Evolutionary conservation across 441 rosid species (phyloP).

Genomic region (Bocquillonia castaneifolia): DNA sequence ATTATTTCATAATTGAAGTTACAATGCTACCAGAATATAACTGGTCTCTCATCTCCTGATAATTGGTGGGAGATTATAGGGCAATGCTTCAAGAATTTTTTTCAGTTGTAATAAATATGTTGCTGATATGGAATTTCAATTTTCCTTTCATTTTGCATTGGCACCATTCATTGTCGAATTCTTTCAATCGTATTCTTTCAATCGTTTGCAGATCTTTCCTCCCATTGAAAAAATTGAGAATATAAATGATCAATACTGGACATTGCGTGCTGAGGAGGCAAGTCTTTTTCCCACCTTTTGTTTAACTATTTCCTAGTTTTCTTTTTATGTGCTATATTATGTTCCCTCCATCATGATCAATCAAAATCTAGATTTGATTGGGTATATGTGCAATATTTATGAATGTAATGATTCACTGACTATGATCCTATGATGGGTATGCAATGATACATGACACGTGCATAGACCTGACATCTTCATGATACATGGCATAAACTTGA

Average conservation of each 20-base stretch:
- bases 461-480: too few relatives aligned
- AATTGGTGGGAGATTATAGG: background rate
- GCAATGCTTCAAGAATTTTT: constrained; percentile 5
- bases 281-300: constrained; percentile 21
- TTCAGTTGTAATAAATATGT: background rate
- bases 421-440: too few relatives aligned
- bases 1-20: constrained; percentile 9
- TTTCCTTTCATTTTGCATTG: background rate
- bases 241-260: constrained; percentile 99
- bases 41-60: background rate
- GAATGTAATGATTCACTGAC: too few relatives aligned
- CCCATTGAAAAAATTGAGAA: constrained; percentile 80
- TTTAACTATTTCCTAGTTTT: background rate
- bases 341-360: background rate
- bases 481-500: too few relatives aligned
- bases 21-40: background rate
- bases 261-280: constrained; percentile 96
- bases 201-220: constrained; percentile 67
- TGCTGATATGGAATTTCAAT: background rate
- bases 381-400: background rate
- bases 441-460: too few relatives aligned
- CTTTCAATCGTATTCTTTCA: constrained; percentile 1
- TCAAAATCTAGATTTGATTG: background rate
- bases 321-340: background rate
- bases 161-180: background rate